Conservation (phyloP, 1,284 basidiomycete genomes). For the Irpex sp. region DNA sequence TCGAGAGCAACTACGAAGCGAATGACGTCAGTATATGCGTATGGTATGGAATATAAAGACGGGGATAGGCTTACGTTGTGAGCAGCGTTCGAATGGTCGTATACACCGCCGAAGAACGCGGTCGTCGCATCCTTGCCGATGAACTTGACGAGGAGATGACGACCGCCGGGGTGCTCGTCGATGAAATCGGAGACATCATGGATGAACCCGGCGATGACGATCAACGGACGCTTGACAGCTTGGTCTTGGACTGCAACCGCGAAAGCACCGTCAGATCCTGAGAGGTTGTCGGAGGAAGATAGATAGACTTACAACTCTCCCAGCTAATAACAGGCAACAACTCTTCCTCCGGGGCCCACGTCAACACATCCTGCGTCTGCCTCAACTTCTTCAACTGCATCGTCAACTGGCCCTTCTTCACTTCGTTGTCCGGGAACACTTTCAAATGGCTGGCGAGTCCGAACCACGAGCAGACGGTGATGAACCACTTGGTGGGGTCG, state of each 20-base stretch:
- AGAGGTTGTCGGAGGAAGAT: no score
- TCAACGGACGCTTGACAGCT: constrained; percentile 69
- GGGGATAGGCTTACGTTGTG: constrained; percentile 58
- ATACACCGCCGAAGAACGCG: constrained; percentile 92
- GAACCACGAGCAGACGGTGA: constrained; percentile 58
- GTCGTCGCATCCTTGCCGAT: constrained; percentile 84
- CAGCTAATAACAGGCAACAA: constrained; percentile 82
- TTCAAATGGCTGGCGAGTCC: constrained; percentile 87
- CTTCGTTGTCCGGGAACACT: constrained; percentile 92
- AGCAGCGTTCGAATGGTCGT: constrained; percentile 91
- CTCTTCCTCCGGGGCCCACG: constrained; percentile 78
- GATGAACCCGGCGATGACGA: constrained; percentile 87
- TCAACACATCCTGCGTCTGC: constrained; percentile 63
- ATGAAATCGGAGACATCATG: constrained; percentile 87
- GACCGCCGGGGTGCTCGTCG: constrained; percentile 88
- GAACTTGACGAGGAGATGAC: constrained; percentile 60
- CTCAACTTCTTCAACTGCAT: constrained; percentile 88
- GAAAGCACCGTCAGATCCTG: not conserved
- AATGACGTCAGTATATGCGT: constrained; percentile 17
- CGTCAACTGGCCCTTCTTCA: constrained; percentile 87
- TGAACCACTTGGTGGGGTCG: constrained; percentile 91
- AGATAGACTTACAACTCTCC: constrained; percentile 68
- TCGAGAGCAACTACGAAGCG: constrained; percentile 58
- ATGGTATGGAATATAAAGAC: not conserved
- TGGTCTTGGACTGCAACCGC: constrained; percentile 63